Base-by-base conservation (phyloP, 805 yeast genomes). In the Schizosaccharomyces lindneri region DNA sequence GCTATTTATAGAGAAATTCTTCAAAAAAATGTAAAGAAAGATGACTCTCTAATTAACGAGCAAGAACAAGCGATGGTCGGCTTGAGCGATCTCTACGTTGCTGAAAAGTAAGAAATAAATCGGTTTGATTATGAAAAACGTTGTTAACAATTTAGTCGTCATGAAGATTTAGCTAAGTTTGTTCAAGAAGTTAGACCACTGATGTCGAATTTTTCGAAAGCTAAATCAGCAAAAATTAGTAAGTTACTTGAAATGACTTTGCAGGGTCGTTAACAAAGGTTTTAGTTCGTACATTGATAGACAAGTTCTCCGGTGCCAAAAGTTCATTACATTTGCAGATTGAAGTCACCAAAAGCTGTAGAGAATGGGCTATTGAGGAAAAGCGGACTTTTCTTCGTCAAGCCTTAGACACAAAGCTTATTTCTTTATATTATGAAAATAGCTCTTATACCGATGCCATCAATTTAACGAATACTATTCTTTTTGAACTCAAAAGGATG, bases 351-450 rank as follows among this genome's bases (percentile, higher is more conserved):
- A 78, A 81, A 66, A 87, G 85, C 61, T 81, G 87, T 67, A 85
- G 90, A 65, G 86, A 81, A 55, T 93, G 97, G 95, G 84, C 97
- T 2, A 74, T 81, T 59, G 76, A 76, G 39, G 90, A 82, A 71
- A 89, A 87, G 70, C 81, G 96, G 71, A 79, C 87, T 4, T 93
- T 93, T 68, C 76, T 93, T 70, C 83, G 95, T 66, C 97, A 93
- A 71, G 80, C 90, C 9, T 77, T 93, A 65, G 89, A 88, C 68
- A 79, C 90, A 68, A 83, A 93, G 69, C 79, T 90, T 63, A 83
- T 95, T 4, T 80, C 84, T 5, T 76, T 87, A 66, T 82, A 83
- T 67, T 85, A 82, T 69, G 78, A 81, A 63, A 83, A 82, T 69
- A 76, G 77, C 62, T 74, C 75, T 27, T 85, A 81, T 72, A 80